Base-by-base conservation (phyloP, 352 stramenopile genomes). In the Salisapilia sapeloensis region DNA sequence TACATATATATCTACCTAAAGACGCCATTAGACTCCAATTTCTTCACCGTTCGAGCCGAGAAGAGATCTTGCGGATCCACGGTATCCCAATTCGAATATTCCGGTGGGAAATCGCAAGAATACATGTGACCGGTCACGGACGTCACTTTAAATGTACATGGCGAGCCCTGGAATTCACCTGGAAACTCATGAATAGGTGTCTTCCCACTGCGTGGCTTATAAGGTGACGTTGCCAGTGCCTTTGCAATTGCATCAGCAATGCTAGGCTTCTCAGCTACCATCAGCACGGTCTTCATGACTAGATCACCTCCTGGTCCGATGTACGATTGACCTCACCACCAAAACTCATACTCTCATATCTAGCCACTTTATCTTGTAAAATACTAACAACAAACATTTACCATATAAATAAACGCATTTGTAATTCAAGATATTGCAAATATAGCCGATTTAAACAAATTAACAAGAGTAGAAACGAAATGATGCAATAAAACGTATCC, bases 61-160 rank as follows among this genome's bases (percentile, higher is more conserved):
- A 86, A 91, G 3, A 86, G 40, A 36, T 79, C 61, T 4, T 50
- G 48, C 7, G 76, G 72, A 46, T 85, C 70, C 5, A 80, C 57
- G 1, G 46, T 60, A 39, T 92, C 70, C 74, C 76, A 90, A 10
- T 44, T 71, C 40, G 72, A 60, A 50, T 59, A 90, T 39, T 80
- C 37, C n/a, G 41, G 19, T 4, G 60, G 50, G 51, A 90, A 90
- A 44, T 90, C 71, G 12, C 78, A 64, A 23, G 44, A 70, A 46
- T 72, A 90, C 5, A 87, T 69, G 44, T 92, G 77, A 25, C 74
- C 74, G 33, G 60, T 70, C 3, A 83, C 67, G 11, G 62, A 77
- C 17, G 66, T 83, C 21, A 83, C 60, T 20, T 60, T 66, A 34
- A 44, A 59, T 19, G 50, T 6, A 18, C 46, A 63, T 12, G 40